These are phyloP conservation scores for Hanseniaspora taiwanica DNA, from an alignment of 805 yeast species.

Conservation along the genomic window DNA sequence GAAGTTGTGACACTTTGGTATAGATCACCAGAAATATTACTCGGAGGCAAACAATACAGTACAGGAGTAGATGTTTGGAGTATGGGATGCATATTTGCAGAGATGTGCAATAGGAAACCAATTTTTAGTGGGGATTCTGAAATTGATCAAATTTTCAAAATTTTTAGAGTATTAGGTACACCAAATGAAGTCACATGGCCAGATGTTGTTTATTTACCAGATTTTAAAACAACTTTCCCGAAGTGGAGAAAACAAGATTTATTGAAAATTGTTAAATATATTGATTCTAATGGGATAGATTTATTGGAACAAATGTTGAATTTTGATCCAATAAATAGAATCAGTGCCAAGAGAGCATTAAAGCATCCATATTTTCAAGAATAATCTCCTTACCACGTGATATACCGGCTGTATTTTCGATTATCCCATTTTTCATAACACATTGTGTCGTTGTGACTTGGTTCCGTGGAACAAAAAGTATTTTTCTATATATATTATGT, in stretches of 20 bases:
- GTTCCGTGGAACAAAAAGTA: no score
- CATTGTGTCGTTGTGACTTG: no score
- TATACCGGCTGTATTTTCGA: no score
- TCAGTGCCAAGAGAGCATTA: conserved; percentile 88
- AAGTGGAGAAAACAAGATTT: conserved; percentile 83
- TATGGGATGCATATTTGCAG: conserved; percentile 95
- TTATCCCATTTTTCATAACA: no score
- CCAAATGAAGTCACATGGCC: conserved; percentile 97
- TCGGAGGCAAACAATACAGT: conserved; percentile 90
- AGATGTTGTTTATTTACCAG: conserved; percentile 81
- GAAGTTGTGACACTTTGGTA: conserved; percentile 98
- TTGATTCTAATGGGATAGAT: conserved; percentile 77
- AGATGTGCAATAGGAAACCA: conserved; percentile 97
- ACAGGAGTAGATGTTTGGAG: conserved; percentile 98
- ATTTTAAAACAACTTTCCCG: conserved; percentile 74
- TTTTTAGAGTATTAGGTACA: conserved; percentile 89
- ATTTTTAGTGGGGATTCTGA: conserved; percentile 92
- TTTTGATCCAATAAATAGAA: conserved; percentile 87
- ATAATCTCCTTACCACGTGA: no score
- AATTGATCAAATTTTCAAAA: conserved; percentile 86
- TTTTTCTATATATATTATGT: no score
- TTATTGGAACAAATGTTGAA: conserved; percentile 65
- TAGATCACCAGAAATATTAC: conserved; percentile 90
- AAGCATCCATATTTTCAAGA: conserved; percentile 52
- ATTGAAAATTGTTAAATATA: conserved; percentile 35